These are phyloP conservation scores for Dimargaris xerosporica DNA, from an alignment of 192 early-diverging fungal genomes.

Conservation along the genomic window DNA sequence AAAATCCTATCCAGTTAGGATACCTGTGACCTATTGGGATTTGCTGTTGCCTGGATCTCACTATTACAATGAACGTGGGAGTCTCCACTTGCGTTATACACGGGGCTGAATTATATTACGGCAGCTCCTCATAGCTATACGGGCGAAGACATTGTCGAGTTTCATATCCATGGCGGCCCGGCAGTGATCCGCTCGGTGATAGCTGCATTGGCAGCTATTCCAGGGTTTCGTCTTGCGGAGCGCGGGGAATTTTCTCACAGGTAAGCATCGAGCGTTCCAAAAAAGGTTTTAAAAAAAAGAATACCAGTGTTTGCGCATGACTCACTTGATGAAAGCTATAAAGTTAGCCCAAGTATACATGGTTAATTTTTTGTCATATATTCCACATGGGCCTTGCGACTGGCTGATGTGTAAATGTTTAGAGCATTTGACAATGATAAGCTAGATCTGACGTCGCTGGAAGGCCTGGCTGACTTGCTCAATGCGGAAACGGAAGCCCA, in stretches of 20 bases:
- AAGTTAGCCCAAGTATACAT: background rate
- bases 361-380: background rate
- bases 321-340: background rate
- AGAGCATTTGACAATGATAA: constrained; percentile 61
- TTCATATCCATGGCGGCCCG: constrained; percentile 59
- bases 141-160: constrained; percentile 57
- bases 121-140: constrained; percentile 50
- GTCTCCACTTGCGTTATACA: background rate
- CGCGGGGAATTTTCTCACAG: constrained; percentile 60
- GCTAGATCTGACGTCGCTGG: constrained; percentile 51
- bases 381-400: background rate
- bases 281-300: too few relatives aligned
- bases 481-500: constrained; percentile 72
- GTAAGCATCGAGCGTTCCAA: constrained; percentile 20
- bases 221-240: constrained; percentile 45
- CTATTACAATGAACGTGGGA: background rate
- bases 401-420: background rate
- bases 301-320: too few relatives aligned
- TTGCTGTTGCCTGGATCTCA: background rate
- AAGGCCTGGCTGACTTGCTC: constrained; percentile 56
- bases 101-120: background rate
- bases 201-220: constrained; percentile 28
- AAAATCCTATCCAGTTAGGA: background rate
- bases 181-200: constrained; percentile 46
- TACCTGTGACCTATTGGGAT: background rate